Percentiles rank a stretch among this genome's conserved stretches.
phyloP scores from a whole-genome alignment of 2,329 filamentous ascomycete species.

The Pseudocercospora crystallina region DNA sequence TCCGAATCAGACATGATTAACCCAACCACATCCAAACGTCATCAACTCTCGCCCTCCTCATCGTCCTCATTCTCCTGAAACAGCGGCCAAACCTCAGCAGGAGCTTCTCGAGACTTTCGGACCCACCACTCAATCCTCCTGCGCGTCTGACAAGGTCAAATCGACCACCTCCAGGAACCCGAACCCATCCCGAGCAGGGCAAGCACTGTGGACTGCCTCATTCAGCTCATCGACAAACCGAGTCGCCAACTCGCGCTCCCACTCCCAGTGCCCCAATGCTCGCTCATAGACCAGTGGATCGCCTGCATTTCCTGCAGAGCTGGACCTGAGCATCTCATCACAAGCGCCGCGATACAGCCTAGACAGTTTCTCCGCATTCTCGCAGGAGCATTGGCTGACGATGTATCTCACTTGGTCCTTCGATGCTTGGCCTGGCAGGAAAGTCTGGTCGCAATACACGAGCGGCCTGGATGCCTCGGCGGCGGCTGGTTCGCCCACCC shows the following conservation, averaged over 20 bases:
- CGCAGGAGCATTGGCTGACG: conserved; percentile 5
- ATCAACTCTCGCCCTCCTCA: no score
- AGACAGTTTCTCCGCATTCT: conserved; percentile 3
- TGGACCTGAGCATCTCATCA: background rate
- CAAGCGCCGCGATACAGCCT: background rate
- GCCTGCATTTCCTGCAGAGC: no score
- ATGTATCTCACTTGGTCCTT: conserved; percentile 4
- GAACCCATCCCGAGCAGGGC: background rate
- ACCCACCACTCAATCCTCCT: background rate
- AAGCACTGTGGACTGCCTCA: background rate
- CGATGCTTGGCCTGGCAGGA: background rate
- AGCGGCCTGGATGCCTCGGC: background rate
- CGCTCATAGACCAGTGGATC: background rate
- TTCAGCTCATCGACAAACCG: conserved; percentile 5
- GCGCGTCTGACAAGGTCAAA: background rate
- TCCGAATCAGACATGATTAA: no score
- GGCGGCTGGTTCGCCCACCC: background rate
- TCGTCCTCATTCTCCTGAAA: no score
- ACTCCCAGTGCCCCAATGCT: background rate
- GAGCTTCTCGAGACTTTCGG: no score
- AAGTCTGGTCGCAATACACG: conserved; percentile 3
- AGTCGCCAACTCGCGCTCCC: background rate
- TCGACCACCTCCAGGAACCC: background rate
- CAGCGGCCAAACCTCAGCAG: no score
- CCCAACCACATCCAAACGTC: no score